Base-by-base conservation (phyloP, 169 alveolate genomes). In the Cystoisospora suis region DNA sequence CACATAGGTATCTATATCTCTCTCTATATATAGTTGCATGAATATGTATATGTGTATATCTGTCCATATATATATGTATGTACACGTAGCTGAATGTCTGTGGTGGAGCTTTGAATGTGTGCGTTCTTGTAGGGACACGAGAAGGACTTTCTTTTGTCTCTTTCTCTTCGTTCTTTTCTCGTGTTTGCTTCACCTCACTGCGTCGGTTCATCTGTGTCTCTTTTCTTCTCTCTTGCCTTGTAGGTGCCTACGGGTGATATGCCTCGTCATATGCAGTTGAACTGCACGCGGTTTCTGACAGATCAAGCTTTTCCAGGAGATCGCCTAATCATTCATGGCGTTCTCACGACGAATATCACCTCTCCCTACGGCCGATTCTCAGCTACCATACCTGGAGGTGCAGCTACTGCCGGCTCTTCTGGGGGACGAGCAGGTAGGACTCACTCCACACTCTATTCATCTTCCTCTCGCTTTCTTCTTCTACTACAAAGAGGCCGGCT, bases 231-330 rank as follows among this genome's bases (percentile, higher is more conserved):
- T 7, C 6, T 38, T 36, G 32, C 9, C 6, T 0, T 36, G 61
- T 77, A 94, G 95, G 95, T 96, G 44, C 98, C 98, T 27, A 94
- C 97, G 15, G 98, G 98, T 27, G 98, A 96, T 85, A 96, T 96
- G 98, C 98, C 98, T 15, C 93, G 97, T 91, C 99, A 87, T 94
- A 93, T 96, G 91, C 96, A 88, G 90, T 96, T 85, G 92, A 96
- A 93, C 95, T 98, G 93, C 96, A 98, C 96, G 36, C 95, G 99
- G 83, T 94, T 96, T 87, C 95, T 98, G 90, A 98, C 98, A 23
- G 99, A 98, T 91, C 95, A 95, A 91, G 98, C 98, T 83, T 95
- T 97, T 44, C 99, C 99, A 27, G 99, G 99, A 23, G 97, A 98
- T 86, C 97, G 99, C 88, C 98, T 98, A 9, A 96, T 95, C 49